phyloP scores from a whole-genome alignment of 2,329 filamentous ascomycete species.

The Delphinella strobiligena region DNA sequence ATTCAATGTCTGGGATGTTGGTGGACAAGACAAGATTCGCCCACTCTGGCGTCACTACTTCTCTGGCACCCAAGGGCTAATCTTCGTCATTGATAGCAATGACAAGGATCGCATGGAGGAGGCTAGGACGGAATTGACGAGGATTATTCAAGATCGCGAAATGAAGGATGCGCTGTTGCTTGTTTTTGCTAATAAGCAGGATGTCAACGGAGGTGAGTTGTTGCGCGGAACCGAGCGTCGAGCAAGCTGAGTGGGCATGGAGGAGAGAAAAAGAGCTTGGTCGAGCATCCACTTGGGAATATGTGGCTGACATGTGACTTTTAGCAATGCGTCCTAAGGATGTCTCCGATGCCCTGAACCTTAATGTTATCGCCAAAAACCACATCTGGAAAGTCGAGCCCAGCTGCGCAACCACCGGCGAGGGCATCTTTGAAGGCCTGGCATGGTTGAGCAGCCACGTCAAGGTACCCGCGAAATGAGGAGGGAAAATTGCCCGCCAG shows the following conservation, averaged over 20 bases:
- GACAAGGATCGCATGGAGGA: conserved; percentile 97
- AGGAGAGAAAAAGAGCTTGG: no score
- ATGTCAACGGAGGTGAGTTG: conserved; percentile 70
- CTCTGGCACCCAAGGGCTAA: conserved; percentile 97
- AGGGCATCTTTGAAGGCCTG: conserved; percentile 41
- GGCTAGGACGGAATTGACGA: conserved; percentile 89
- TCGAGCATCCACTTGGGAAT: no score
- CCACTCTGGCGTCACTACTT: conserved; percentile 99
- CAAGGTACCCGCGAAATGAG: conserved; percentile 26
- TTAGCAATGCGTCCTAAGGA: conserved; percentile 39
- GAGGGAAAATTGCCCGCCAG: no score
- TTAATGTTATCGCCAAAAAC: conserved; percentile 38
- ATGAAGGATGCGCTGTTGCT: conserved; percentile 92
- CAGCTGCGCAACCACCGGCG: conserved; percentile 40
- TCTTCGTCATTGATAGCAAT: conserved; percentile 99
- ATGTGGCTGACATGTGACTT: conserved; percentile 12
- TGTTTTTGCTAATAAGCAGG: conserved; percentile 99
- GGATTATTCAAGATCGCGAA: conserved; percentile 98
- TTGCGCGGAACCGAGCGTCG: background rate
- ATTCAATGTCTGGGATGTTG: conserved; percentile 99
- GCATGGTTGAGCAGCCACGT: conserved; percentile 41
- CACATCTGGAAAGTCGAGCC: conserved; percentile 44
- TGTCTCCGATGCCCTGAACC: conserved; percentile 35
- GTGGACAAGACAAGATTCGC: conserved; percentile 99
- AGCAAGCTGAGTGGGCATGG: no score